Evolutionary conservation across 768 basidiomycete genomes (phyloP).

Genomic region (Suillus placidus): DNA sequence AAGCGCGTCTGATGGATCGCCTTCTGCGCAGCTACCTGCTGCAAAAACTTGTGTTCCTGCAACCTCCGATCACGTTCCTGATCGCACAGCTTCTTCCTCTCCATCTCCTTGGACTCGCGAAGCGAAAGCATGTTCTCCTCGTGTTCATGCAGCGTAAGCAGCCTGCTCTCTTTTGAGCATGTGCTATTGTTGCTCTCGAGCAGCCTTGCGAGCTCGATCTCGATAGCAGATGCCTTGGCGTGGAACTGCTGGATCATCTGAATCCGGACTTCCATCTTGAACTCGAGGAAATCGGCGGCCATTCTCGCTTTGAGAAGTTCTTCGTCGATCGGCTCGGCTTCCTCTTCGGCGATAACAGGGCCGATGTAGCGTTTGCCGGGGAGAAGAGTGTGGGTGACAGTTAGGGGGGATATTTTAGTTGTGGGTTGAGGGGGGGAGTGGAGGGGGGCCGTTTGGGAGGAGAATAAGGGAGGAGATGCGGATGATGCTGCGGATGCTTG

Average conservation of each 20-base stretch:
- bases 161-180: constrained; percentile 33
- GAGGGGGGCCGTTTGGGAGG: constrained; percentile 27
- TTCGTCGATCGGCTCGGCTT: constrained; percentile 30
- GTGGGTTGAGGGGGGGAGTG: constrained; percentile 26
- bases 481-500: constrained; percentile 32
- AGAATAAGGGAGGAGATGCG: constrained; percentile 21
- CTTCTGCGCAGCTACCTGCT: constrained; percentile 23
- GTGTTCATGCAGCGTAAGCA: constrained; percentile 34
- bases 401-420: constrained; percentile 31
- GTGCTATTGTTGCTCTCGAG: constrained; percentile 28
- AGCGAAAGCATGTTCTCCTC: constrained; percentile 36
- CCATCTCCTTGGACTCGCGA: constrained; percentile 35
- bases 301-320: constrained; percentile 35
- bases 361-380: constrained; percentile 38
- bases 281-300: constrained; percentile 35
- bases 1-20: not conserved
- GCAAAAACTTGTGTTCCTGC: constrained; percentile 17
- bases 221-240: constrained; percentile 30
- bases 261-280: constrained; percentile 34
- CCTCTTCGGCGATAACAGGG: constrained; percentile 33
- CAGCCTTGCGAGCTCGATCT: constrained; percentile 32
- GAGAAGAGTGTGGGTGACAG: constrained; percentile 20
- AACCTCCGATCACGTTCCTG: constrained; percentile 32
- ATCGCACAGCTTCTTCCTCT: constrained; percentile 33
- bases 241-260: constrained; percentile 39